A percentile compares a stretch with the other conserved stretches of the same genome.
These are phyloP conservation scores for Lupinus albus DNA, from an alignment of 306 rosid genomes.

Conservation along the genomic window DNA sequence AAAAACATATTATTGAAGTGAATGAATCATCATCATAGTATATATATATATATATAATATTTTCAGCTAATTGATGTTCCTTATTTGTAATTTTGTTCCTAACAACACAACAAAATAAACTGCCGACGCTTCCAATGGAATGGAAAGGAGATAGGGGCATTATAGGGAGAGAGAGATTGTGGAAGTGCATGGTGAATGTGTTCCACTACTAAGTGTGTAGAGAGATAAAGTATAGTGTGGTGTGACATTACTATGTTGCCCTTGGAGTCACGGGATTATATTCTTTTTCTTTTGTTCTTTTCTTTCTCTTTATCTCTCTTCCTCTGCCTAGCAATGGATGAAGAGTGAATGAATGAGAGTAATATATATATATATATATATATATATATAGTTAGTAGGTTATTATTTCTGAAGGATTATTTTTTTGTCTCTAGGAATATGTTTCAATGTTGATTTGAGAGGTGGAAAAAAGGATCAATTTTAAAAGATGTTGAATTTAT, in stretches of 20 bases:
- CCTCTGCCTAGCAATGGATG: too few species aligned
- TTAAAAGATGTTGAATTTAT: too few species aligned
- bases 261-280: constrained; percentile 50
- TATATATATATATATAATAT: too few species aligned
- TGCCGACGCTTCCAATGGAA: constrained; percentile 55
- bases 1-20: too few species aligned
- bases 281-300: constrained; percentile 14
- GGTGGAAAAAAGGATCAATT: too few species aligned
- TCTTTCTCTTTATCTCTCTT: constrained; percentile 1
- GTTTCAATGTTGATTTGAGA: background rate
- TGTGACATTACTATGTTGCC: constrained; percentile 35
- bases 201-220: constrained; percentile 42
- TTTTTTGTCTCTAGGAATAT: too few species aligned
- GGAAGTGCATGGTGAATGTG: constrained; percentile 47
- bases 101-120: constrained; percentile 50
- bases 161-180: constrained; percentile 46
- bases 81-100: constrained; percentile 45
- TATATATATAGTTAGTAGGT: background rate
- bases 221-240: too few species aligned
- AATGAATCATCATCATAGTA: too few species aligned
- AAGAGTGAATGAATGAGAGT: too few species aligned
- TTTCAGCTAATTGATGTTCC: too few species aligned
- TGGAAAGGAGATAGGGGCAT: constrained; percentile 39
- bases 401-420: background rate
- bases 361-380: too few species aligned